Evolutionary conservation across 306 rosid species (phyloP).

Genomic region (Trichosanthes truncata): DNA sequence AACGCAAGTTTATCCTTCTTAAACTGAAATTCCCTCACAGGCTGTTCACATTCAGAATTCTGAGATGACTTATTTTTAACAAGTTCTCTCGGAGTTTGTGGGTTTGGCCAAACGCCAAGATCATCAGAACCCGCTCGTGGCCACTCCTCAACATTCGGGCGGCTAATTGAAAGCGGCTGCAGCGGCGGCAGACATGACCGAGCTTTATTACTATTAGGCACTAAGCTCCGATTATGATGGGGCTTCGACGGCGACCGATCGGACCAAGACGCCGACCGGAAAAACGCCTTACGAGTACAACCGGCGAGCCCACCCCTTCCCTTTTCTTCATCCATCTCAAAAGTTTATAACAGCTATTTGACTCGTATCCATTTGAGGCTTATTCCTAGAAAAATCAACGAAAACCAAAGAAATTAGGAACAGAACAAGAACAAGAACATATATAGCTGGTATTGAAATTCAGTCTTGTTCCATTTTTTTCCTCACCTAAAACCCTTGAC

Average conservation of each 20-base stretch:
- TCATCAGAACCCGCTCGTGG: conserved; percentile 89
- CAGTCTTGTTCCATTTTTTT: conserved; percentile 7
- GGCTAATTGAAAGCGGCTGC: conserved; percentile 66
- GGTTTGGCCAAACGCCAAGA: conserved; percentile 76
- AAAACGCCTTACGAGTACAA: conserved; percentile 25
- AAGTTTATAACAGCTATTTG: conserved; percentile 13
- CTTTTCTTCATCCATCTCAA: conserved; percentile 33
- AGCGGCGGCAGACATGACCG: conserved; percentile 63
- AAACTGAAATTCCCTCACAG: conserved; percentile 48
- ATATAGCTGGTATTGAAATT: conserved; percentile 25
- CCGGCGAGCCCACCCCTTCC: conserved; percentile 26
- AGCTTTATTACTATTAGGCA: conserved; percentile 35
- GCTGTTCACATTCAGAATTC: conserved; percentile 26
- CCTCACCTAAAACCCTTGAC: conserved; percentile 76
- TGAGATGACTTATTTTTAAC: conserved; percentile 8
- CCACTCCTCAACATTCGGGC: conserved; percentile 54
- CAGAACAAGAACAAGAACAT: conserved; percentile 7
- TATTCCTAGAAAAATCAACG: conserved; percentile 19
- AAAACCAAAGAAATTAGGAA: conserved; percentile 12
- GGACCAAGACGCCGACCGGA: conserved; percentile 78
- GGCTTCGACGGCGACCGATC: conserved; percentile 55
- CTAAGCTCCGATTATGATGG: conserved; percentile 28
- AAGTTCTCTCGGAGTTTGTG: conserved; percentile 65
- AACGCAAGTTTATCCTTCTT: conserved; percentile 72
- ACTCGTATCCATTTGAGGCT: conserved; percentile 32